Percentiles rank a stretch among this genome's conserved stretches.
Evolutionary conservation across 164 flowering plant genomes (phyloP).

Genomic region (Piper betle): DNA sequence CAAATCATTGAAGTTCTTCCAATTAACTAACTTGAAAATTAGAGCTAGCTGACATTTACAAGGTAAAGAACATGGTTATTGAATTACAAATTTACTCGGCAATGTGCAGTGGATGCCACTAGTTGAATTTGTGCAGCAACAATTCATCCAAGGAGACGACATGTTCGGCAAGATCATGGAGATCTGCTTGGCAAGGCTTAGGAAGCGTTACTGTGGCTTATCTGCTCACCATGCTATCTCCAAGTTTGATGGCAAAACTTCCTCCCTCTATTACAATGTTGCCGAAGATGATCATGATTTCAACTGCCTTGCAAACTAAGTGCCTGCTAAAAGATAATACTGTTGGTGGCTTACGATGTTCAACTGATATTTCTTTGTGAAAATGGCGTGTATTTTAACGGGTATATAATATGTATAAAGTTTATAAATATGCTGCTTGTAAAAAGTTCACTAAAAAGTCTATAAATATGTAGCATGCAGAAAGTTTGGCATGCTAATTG

Average conservation of each 20-base stretch:
- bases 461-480: no score
- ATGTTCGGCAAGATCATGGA: slow-evolving; percentile 38
- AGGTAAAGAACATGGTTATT: not conserved
- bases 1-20: no score
- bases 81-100: not conserved
- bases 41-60: not conserved
- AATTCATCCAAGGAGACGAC: slow-evolving; percentile 37
- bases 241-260: slow-evolving; percentile 41
- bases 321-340: no score
- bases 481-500: no score
- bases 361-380: no score
- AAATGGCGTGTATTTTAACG: no score
- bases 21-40: not conserved
- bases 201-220: slow-evolving; percentile 29
- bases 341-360: no score
- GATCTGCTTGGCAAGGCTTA: slow-evolving; percentile 28
- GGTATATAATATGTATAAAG: no score
- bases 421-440: no score
- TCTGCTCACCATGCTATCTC: slow-evolving; percentile 34
- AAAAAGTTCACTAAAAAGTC: no score
- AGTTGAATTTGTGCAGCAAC: slow-evolving; percentile 34
- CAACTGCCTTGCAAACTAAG: not conserved
- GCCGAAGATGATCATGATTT: not conserved
- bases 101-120: slow-evolving; percentile 46
- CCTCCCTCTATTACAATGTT: slow-evolving; percentile 28